Conservation (phyloP, 495 filamentous ascomycete genomes). For the Talaromyces adpressus region DNA sequence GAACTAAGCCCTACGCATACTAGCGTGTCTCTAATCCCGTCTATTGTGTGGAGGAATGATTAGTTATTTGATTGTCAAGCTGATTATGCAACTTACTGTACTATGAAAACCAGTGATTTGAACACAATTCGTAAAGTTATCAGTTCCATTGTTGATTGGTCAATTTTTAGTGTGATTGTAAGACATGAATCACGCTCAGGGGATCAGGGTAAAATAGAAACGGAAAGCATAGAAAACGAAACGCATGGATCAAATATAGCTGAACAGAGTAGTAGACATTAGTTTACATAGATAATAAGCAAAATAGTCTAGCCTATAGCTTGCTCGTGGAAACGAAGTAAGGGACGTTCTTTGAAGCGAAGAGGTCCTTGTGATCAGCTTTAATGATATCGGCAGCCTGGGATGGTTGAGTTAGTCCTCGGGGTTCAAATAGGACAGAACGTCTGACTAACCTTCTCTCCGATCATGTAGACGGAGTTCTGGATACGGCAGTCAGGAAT, state of each 20-base stretch:
- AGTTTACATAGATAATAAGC: not conserved
- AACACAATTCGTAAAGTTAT: not conserved
- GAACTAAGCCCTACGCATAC: no score
- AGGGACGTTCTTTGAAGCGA: conserved; percentile 15
- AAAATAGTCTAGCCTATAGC: not conserved
- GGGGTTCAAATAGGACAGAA: conserved; percentile 24
- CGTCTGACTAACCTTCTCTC: conserved; percentile 51
- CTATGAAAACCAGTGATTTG: no score
- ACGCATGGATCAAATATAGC: not conserved
- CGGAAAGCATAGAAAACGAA: not conserved
- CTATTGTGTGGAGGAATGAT: no score
- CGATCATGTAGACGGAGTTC: conserved; percentile 51
- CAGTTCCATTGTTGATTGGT: not conserved
- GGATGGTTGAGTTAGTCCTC: not conserved
- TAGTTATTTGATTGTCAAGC: no score
- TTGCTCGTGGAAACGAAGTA: not conserved
- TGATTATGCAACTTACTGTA: no score
- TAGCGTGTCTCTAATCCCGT: no score
- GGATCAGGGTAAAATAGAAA: not conserved
- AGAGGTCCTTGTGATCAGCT: conserved; percentile 18
- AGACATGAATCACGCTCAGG: not conserved
- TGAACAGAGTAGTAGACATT: not conserved
- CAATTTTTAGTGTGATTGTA: not conserved
- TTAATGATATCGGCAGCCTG: conserved; percentile 13
- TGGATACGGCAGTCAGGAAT: conserved; percentile 36